Base-by-base conservation (phyloP, 1,284 basidiomycete species). In the Melampsora larici-populina region DNA sequence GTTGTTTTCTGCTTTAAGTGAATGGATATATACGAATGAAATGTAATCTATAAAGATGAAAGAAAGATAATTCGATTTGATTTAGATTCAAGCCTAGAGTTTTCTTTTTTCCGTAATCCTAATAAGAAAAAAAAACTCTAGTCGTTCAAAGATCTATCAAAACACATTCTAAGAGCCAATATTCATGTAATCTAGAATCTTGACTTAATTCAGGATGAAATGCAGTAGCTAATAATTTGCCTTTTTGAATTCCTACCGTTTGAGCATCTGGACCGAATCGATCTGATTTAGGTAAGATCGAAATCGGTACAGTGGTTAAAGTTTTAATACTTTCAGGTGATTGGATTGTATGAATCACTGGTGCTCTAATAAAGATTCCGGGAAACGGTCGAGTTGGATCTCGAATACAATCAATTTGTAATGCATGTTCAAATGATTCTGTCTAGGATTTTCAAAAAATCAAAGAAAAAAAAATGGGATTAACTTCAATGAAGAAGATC, bases 171-270 rank as follows among this genome's bases (percentile, higher is more conserved):
- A 62, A 33, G 6, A 75, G 40, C 72, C 72, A 75, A 75, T 51
- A 93, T 80, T 94, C 90, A 83, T 97, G 95, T 82, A 97, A 91
- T 48, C 96, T 88, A 77, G 88, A 86, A 83, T 99, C 96, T 51
- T 87, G 87, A 21, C 92, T 96, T 63, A 98, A 86, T 84, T 98
- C 96, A 0, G 96, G 96, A 82, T 98, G 96, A 86, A 98, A 98
- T 1, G 90, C 92, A 1, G 94, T 96, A 40, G 94, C 87, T 70
- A 98, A 86, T 82, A 94, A 90, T 55, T 87, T 87, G 24, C 94
- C 94, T 83, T 97, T 93, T 15, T 90, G 88, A 21, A 97, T 85
- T 31, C 94, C 95, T 68, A 98, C 95, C 78, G 93, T 88, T 88
- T 90, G 80, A 87, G 83, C 81, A 48, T 89, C 74, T 88, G 87